phyloP scores from a whole-genome alignment of 2,329 filamentous ascomycete genomes.

The Penicillium janthinellum region DNA sequence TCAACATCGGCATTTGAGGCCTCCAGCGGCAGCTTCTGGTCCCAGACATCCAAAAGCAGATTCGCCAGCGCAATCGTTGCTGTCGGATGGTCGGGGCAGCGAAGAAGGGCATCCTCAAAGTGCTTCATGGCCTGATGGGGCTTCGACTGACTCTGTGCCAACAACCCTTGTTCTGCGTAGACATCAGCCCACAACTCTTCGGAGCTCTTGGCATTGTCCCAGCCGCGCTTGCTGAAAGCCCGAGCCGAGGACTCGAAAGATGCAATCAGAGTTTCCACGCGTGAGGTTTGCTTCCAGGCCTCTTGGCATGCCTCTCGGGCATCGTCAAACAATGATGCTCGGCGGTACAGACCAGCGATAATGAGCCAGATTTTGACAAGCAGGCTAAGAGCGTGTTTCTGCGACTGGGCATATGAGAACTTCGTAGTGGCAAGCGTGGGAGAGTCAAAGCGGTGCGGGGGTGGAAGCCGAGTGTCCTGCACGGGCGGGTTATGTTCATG shows the following conservation, averaged over 20 bases:
- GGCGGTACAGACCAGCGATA: conserved; percentile 83
- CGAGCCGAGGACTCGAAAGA: conserved; percentile 64
- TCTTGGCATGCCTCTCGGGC: conserved; percentile 77
- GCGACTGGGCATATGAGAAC: conserved; percentile 54
- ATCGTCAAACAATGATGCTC: conserved; percentile 78
- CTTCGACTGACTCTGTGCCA: conserved; percentile 63
- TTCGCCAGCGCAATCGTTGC: conserved; percentile 82
- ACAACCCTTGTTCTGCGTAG: conserved; percentile 72
- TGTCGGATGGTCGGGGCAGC: conserved; percentile 75
- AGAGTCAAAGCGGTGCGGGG: conserved; percentile 40
- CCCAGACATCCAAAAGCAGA: conserved; percentile 84
- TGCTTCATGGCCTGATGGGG: conserved; percentile 71
- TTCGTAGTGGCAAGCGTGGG: conserved; percentile 48
- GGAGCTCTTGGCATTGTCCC: conserved; percentile 78
- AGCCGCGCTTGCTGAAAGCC: conserved; percentile 66
- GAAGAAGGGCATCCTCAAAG: conserved; percentile 80
- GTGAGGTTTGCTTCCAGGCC: conserved; percentile 73
- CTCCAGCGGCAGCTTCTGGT: conserved; percentile 47
- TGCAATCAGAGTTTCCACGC: conserved; percentile 68
- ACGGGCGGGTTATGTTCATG: conserved; percentile 48
- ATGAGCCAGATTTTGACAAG: conserved; percentile 86
- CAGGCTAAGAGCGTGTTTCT: conserved; percentile 58
- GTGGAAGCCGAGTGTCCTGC: conserved; percentile 45
- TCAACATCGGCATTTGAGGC: conserved; percentile 35
- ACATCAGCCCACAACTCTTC: conserved; percentile 86